A percentile compares a stretch with the other conserved stretches of the same genome.
phyloP scores from a whole-genome alignment of 1,284 basidiomycete genomes.

The Naganishia albida region DNA sequence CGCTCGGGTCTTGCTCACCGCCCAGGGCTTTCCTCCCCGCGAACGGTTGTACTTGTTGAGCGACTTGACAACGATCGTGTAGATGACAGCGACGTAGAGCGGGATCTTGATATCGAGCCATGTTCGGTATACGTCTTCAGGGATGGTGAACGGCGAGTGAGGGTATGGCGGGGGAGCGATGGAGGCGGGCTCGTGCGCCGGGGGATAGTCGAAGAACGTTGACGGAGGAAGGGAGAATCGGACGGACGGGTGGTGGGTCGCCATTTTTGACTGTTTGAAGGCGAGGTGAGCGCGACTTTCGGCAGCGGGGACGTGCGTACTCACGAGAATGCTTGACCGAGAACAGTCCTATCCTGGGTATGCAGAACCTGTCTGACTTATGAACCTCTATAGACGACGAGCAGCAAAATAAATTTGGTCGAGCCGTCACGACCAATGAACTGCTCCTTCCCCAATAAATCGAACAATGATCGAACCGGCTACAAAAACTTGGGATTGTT shows the following conservation, averaged over 20 bases:
- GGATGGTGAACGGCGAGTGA: conserved; percentile 32
- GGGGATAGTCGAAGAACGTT: conserved; percentile 23
- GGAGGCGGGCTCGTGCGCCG: conserved; percentile 27
- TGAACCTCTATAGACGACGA: too few species aligned
- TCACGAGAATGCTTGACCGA: too few species aligned
- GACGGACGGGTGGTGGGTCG: conserved; percentile 16
- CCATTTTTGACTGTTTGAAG: conserved; percentile 3
- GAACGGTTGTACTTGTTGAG: conserved; percentile 32
- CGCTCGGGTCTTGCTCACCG: conserved; percentile 29
- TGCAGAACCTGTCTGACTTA: too few species aligned
- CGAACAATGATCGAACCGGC: too few species aligned
- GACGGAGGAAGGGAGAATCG: conserved; percentile 17
- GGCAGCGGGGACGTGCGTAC: too few species aligned
- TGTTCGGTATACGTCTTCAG: conserved; percentile 25
- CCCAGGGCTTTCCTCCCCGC: conserved; percentile 32
- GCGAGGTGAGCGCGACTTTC: too few species aligned
- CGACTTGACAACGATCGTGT: conserved; percentile 30
- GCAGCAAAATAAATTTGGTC: too few species aligned
- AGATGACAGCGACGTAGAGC: conserved; percentile 29
- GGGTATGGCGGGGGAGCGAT: conserved; percentile 26
- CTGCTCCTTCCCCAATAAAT: too few species aligned
- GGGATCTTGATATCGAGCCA: conserved; percentile 31
- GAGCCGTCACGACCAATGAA: too few species aligned
- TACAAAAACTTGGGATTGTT: too few species aligned
- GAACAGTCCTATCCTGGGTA: too few species aligned